Base-by-base conservation (phyloP, 2,329 filamentous ascomycete genomes). In the Neopestalotiopsis rosae region DNA sequence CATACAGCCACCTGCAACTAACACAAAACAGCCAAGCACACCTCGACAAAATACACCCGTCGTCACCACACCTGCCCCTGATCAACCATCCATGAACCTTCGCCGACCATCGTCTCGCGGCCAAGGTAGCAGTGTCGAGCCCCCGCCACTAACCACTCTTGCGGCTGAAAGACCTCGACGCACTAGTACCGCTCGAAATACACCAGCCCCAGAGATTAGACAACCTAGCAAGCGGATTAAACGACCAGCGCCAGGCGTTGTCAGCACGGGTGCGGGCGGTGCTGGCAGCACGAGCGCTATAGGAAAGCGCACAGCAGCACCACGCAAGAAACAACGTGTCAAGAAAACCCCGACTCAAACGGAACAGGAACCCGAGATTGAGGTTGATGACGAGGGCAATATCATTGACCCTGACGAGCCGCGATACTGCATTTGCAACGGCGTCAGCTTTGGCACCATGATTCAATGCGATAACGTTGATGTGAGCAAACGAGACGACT, bases 361-460 rank as follows among this genome's bases (percentile, higher is more conserved):
- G 13, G 84, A 85, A 68, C 81, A 84, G 69, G 88, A 88, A 65
- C 76, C 79, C 2, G 82, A 83, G 71, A 85, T 88, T 67, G 90
- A 91, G 76, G 85, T 91, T 66, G 89, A 91, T 72, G 90, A 92
- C 74, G 89, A 92, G 71, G 89, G 89, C 12, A 91, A 91, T 70
- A 81, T 88, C 32, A 92, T 95, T 75, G 92, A 94, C 76, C 91
- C 92, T 0, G 83, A 94, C 67, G 93, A 96, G 82, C 88, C 90
- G 57, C 84, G 89, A 71, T 96, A 96, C 79, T 96, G 93, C 76
- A 79, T 91, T 67, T 96, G 93, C 79, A 92, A 93, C 73, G 86
- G 93, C 69, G 92, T 96, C 66, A 94, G 92, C 78, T 95, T 91
- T 77, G 93, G 93, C 66, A 90, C 87, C 24, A 96, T 96, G 93